Conservation (phyloP, 768 basidiomycete genomes). For the Tephrocybe sp. region DNA sequence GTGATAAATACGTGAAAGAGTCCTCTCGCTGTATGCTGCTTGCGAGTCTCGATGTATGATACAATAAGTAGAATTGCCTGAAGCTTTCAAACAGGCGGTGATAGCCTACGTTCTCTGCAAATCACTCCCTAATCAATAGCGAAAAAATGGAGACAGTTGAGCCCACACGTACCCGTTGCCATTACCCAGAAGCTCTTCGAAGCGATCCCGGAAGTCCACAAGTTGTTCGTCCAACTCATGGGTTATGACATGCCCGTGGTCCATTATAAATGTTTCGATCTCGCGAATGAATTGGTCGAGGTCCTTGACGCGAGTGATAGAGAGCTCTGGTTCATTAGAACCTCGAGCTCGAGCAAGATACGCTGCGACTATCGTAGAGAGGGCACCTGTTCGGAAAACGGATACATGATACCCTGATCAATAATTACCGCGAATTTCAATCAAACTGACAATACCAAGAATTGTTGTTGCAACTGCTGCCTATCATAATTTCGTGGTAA, state of each 20-base stretch:
- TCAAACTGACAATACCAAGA: no score
- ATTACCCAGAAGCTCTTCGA: slow-evolving; percentile 50
- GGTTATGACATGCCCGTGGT: slow-evolving; percentile 44
- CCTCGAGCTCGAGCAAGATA: slow-evolving; percentile 71
- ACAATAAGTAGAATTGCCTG: neutral
- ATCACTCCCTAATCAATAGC: neutral
- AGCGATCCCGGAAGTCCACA: slow-evolving; percentile 33
- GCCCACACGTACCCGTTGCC: slow-evolving; percentile 26
- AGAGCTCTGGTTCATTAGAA: slow-evolving; percentile 67
- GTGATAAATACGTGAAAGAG: no score
- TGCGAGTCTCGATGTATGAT: no score
- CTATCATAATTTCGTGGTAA: no score
- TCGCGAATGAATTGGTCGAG: slow-evolving; percentile 70
- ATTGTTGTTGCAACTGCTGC: no score
- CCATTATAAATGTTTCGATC: slow-evolving; percentile 53
- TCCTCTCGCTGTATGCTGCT: no score
- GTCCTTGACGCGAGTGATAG: slow-evolving; percentile 52
- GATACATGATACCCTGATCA: no score
- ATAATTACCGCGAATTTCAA: no score
- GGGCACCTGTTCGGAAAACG: slow-evolving; percentile 42
- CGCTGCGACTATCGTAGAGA: slow-evolving; percentile 66
- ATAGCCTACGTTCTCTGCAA: slow-evolving; percentile 18
- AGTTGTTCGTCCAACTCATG: slow-evolving; percentile 36
- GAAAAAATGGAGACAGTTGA: neutral
- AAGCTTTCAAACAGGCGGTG: slow-evolving; percentile 12